These are phyloP conservation scores for Mimosa bimucronata DNA, from an alignment of 306 rosid genomes.

Conservation along the genomic window DNA sequence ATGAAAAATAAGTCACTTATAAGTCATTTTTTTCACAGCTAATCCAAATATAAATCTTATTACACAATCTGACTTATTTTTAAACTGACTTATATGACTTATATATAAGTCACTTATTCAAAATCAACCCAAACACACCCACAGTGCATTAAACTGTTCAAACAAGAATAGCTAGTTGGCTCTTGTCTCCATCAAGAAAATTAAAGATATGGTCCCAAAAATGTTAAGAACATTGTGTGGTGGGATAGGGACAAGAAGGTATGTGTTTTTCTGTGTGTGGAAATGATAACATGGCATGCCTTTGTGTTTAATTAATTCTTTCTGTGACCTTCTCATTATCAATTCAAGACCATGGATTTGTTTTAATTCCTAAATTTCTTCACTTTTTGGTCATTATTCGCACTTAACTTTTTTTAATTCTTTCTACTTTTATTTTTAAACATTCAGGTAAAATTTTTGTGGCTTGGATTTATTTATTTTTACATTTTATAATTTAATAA, in stretches of 20 bases:
- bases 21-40: no score
- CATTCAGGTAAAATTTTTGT: background rate
- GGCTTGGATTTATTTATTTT: background rate
- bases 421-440: background rate
- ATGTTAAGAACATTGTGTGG: background rate
- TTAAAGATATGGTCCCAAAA: constrained; percentile 31
- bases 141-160: constrained; percentile 3
- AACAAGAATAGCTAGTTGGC: constrained; percentile 17
- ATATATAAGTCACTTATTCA: no score
- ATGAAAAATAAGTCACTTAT: no score
- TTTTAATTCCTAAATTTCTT: background rate
- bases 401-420: background rate
- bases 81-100: no score
- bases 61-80: no score
- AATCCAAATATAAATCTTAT: no score
- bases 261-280: constrained; percentile 7
- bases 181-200: constrained; percentile 36
- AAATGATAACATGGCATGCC: background rate
- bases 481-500: background rate
- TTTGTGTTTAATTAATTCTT: constrained; percentile 21
- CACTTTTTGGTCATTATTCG: background rate
- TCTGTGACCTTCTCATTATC: background rate
- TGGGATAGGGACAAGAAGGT: constrained; percentile 9
- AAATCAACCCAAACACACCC: no score
- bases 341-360: background rate